These are phyloP conservation scores for Friedmanniomyces simplex DNA, from an alignment of 495 filamentous ascomycete species.

Conservation along the genomic window DNA sequence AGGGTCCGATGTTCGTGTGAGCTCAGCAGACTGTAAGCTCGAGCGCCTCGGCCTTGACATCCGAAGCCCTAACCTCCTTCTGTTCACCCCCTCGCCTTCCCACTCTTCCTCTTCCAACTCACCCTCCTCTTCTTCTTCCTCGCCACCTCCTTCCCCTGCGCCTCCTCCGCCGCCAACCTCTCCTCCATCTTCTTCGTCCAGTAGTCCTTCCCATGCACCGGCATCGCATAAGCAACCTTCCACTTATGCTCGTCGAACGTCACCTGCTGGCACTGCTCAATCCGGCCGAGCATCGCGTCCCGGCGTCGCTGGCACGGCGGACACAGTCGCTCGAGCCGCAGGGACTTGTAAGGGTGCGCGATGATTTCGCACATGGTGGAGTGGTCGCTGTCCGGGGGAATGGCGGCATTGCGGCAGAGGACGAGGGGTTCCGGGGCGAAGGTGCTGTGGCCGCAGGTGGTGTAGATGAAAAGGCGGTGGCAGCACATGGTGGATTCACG, in stretches of 20 bases:
- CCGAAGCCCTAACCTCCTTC: neutral
- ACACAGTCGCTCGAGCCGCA: conserved; percentile 21
- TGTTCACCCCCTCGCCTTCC: conserved; percentile 1
- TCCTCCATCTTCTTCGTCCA: conserved; percentile 21
- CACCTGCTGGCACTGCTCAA: conserved; percentile 16
- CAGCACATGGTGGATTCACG: conserved; percentile 25
- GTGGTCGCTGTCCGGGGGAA: conserved; percentile 6
- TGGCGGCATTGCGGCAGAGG: conserved; percentile 15
- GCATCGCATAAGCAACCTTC: conserved; percentile 29
- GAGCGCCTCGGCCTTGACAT: neutral
- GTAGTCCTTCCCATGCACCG: conserved; percentile 18
- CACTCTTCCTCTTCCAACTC: conserved; percentile 7
- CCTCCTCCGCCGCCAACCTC: conserved; percentile 9
- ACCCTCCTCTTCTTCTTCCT: conserved; percentile 1
- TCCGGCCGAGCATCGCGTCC: conserved; percentile 12
- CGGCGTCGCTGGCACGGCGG: conserved; percentile 17
- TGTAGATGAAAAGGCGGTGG: conserved; percentile 30
- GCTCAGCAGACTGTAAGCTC: neutral
- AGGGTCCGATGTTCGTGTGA: neutral
- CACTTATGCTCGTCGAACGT: conserved; percentile 29
- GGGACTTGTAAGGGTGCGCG: conserved; percentile 21
- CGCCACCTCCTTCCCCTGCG: neutral
- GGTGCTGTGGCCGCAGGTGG: conserved; percentile 28
- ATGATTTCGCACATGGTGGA: conserved; percentile 13
- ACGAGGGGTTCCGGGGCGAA: conserved; percentile 12